Evolutionary conservation across 1,139 yeast species (phyloP), one percentile per base, ranked within the genome.

Genomic region (Blastobotrys apis): DNA sequence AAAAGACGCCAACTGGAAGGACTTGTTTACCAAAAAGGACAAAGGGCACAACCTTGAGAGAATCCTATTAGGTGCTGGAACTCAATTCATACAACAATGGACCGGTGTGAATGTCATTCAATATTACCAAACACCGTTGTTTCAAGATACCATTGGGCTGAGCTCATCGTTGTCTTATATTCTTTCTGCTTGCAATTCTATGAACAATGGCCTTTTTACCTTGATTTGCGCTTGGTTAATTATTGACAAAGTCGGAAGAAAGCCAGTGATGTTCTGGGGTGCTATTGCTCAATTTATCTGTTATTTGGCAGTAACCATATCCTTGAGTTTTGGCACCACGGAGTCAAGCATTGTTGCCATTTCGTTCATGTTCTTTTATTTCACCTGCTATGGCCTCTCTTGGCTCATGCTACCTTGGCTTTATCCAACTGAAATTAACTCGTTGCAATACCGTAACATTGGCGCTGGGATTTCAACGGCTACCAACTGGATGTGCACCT

Each of bases 151-250:
- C n/a, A 5, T 32, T 5, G 35, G 35, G 22, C n/a, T 32, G 21
- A 6, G 21, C 9, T 17, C 35, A 6, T 8, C 17, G 6, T 19
- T 6, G 20, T 32, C 35, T 15, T 21, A 21, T 15, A 21, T 32
- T 12, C 5, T 32, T 9, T 5, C n/a, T 16, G 35, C 21, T 8
- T 32, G 35, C n/a, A 6, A 6, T 5, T 6, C 22, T 21, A 32
- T 12, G 8, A 15, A 15, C 35, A 19, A 32, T 6, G n/a, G 21
- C 12, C 15, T 8, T n/a, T 15, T 8, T 6, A 51, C 57, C 2
- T 41, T 53, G 30, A 55, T 56, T n/a, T n/a, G n/a, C n/a, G n/a
- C n/a, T n/a, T n/a, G n/a, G n/a, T n/a, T n/a, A n/a, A n/a, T n/a
- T n/a, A n/a, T n/a, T n/a, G n/a, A n/a, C n/a, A n/a, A n/a, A n/a